phyloP scores from a whole-genome alignment of 345 rosid genomes.

The Abelmoschus esculentus region DNA sequence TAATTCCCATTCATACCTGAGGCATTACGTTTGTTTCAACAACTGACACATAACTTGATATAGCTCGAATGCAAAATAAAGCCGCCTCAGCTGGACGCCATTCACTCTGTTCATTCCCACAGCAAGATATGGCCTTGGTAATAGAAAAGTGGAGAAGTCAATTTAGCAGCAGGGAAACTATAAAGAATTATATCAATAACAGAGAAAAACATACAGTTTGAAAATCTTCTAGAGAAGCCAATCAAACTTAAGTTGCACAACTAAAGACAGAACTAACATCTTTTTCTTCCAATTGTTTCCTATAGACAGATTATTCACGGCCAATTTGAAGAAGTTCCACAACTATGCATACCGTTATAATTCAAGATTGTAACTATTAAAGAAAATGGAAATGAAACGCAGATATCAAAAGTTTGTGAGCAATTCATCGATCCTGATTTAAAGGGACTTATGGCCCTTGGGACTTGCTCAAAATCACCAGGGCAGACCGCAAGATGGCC shows the following conservation, averaged over 20 bases:
- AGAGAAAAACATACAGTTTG: background rate
- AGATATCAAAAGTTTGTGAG: background rate
- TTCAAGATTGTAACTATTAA: background rate
- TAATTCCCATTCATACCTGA: constrained; percentile 39
- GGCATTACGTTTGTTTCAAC: constrained; percentile 91
- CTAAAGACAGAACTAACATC: background rate
- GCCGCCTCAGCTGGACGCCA: constrained; percentile 99
- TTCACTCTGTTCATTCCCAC: constrained; percentile 57
- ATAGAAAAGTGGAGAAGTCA: constrained; percentile 7
- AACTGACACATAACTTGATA: constrained; percentile 75
- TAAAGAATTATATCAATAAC: background rate
- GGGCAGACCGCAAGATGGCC: background rate
- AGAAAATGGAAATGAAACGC: background rate
- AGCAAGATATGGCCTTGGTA: constrained; percentile 59
- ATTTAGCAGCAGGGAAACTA: background rate
- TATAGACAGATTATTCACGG: no score
- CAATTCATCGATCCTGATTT: background rate
- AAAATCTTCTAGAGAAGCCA: background rate
- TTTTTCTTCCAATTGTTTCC: background rate
- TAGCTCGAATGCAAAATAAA: constrained; percentile 86
- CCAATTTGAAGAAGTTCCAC: background rate
- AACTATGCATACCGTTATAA: no score
- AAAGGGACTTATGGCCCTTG: background rate
- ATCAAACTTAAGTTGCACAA: background rate
- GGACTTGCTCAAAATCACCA: background rate